Evolutionary conservation across 2,329 filamentous ascomycete genomes (phyloP).

Genomic region (Phialophora verrucosa): DNA sequence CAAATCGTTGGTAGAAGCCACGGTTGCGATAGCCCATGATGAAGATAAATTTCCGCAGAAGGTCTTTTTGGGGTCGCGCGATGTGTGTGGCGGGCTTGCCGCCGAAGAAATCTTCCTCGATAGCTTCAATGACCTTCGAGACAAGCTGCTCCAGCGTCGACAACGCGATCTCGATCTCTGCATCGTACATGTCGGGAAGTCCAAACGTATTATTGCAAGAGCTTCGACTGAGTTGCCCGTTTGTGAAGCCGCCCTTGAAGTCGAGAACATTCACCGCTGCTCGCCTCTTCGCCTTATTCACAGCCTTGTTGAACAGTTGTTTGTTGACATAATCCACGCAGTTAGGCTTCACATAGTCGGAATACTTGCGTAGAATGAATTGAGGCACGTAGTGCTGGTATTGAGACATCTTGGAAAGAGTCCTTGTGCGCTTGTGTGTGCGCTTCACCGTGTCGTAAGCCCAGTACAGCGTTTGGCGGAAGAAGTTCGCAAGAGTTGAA

Average conservation of each 20-base stretch:
- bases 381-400: conserved; percentile 12
- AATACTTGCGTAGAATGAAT: conserved; percentile 9
- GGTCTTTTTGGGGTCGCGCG: background rate
- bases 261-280: too few relatives aligned
- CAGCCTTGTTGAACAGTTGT: too few relatives aligned
- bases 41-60: background rate
- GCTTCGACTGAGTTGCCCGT: too few relatives aligned
- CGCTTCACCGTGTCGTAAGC: too few relatives aligned
- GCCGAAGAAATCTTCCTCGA: background rate
- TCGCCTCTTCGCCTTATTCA: too few relatives aligned
- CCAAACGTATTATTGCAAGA: too few relatives aligned
- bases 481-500: too few relatives aligned
- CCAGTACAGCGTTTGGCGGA: too few relatives aligned
- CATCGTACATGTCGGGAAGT: too few relatives aligned
- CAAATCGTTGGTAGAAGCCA: background rate
- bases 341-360: background rate
- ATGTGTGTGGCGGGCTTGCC: background rate
- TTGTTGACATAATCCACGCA: background rate
- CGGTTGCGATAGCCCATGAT: background rate
- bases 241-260: too few relatives aligned
- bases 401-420: background rate
- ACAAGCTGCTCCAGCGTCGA: background rate
- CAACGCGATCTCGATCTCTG: too few relatives aligned
- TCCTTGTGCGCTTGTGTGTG: too few relatives aligned
- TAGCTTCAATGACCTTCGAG: background rate